Percentiles rank a stretch among this genome's conserved stretches.
Evolutionary conservation across 441 rosid genomes (phyloP).

Genomic region (Capsella rubella): DNA sequence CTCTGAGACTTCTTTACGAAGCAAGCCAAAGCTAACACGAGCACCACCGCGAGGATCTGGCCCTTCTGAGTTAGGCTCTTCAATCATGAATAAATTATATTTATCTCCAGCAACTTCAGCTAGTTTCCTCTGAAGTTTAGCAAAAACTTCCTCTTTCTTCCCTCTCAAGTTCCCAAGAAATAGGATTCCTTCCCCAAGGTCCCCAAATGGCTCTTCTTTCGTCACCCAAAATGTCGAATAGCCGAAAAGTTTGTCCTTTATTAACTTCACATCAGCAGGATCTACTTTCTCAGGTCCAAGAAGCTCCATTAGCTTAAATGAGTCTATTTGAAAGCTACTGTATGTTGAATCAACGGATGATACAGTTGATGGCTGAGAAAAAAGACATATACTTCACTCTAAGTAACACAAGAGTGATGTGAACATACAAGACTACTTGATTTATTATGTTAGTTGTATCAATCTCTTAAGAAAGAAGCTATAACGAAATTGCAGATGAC

Average conservation of each 20-base stretch:
- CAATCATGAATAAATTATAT: slow-evolving; percentile 93
- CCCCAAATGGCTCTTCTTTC: slow-evolving; percentile 98
- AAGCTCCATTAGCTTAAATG: slow-evolving; percentile 94
- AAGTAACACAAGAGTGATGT: neutral
- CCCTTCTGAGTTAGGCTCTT: slow-evolving; percentile 94
- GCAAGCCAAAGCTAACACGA: slow-evolving; percentile 94
- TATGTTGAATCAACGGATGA: slow-evolving; percentile 71
- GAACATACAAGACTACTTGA: too few relatives aligned
- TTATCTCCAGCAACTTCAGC: slow-evolving; percentile 70
- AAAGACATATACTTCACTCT: slow-evolving; percentile 32
- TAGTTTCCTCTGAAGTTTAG: slow-evolving; percentile 77
- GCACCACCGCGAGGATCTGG: slow-evolving; percentile 97
- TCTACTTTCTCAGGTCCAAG: slow-evolving; percentile 99
- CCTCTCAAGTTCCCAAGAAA: slow-evolving; percentile 94
- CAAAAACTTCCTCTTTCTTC: slow-evolving; percentile 80
- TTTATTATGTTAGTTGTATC: too few relatives aligned
- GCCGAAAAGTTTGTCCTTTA: slow-evolving; percentile 88
- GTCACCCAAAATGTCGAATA: slow-evolving; percentile 99
- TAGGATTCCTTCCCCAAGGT: slow-evolving; percentile 89
- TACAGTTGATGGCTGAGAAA: slow-evolving; percentile 48
- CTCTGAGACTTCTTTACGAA: slow-evolving; percentile 95
- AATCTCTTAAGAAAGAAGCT: neutral
- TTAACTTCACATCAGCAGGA: slow-evolving; percentile 79
- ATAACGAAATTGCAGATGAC: slow-evolving; percentile 24
- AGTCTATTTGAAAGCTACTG: slow-evolving; percentile 85